A percentile compares a stretch with the other conserved stretches of the same genome.
These are phyloP conservation scores for Diaporthe batatas DNA, from an alignment of 2,329 filamentous ascomycete species.

Conservation along the genomic window DNA sequence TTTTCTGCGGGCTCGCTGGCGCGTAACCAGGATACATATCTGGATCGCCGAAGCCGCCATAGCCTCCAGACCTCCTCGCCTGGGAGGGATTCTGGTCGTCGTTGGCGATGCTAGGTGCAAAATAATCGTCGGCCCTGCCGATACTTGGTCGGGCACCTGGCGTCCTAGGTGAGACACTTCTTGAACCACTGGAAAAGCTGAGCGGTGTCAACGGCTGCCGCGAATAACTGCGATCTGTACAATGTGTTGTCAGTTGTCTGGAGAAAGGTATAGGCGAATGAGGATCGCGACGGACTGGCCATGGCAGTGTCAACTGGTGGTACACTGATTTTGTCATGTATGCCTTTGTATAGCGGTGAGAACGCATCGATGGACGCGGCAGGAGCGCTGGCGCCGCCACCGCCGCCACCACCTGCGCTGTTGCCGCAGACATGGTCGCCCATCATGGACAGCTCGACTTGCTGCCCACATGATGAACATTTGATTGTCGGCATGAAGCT, in stretches of 20 bases:
- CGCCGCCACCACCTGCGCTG: constrained; percentile 51
- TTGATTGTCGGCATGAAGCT: constrained; percentile 86
- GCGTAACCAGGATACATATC: constrained; percentile 58
- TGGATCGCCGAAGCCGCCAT: constrained; percentile 61
- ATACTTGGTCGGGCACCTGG: constrained; percentile 60
- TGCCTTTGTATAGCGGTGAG: constrained; percentile 53
- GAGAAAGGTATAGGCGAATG: constrained; percentile 6
- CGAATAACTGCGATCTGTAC: constrained; percentile 66
- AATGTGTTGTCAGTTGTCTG: constrained; percentile 50
- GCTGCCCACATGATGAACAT: constrained; percentile 82
- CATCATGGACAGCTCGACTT: constrained; percentile 88
- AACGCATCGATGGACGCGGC: constrained; percentile 53
- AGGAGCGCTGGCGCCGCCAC: constrained; percentile 43
- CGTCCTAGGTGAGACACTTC: constrained; percentile 73
- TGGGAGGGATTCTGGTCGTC: constrained; percentile 55
- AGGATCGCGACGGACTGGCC: constrained; percentile 60
- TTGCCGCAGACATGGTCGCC: constrained; percentile 82
- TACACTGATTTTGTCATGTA: constrained; percentile 58
- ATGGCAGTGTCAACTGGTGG: constrained; percentile 64
- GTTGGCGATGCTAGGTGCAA: constrained; percentile 59
- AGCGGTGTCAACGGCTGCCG: constrained; percentile 73
- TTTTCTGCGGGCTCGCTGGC: constrained; percentile 62
- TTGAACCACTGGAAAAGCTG: constrained; percentile 71
- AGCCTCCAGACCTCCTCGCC: constrained; percentile 59
- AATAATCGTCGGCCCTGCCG: constrained; percentile 61